Evolutionary conservation across 2,329 filamentous ascomycete genomes (phyloP).

Genomic region (Cordyceps pruinosa): DNA sequence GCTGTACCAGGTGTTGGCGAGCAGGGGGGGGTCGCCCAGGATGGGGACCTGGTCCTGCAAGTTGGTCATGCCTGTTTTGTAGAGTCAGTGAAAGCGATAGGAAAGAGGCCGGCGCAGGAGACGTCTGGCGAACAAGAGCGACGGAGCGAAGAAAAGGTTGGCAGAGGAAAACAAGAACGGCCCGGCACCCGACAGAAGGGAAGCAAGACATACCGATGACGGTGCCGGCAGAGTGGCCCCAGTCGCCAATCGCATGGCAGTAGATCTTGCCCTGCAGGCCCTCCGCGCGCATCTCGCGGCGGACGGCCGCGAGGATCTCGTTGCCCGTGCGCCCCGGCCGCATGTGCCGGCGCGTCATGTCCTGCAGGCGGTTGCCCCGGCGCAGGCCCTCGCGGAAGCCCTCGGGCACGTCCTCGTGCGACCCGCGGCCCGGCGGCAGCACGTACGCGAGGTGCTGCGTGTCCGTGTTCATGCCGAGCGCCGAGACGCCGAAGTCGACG

Average conservation of each 20-base stretch:
- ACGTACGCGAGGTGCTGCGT: slow-evolving; percentile 46
- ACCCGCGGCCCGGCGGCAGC: slow-evolving; percentile 33
- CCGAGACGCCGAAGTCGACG: slow-evolving; percentile 42
- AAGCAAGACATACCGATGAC: slow-evolving; percentile 33
- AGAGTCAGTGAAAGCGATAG: background rate
- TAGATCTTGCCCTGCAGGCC: slow-evolving; percentile 42
- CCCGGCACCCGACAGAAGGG: too few species aligned
- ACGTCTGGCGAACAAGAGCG: too few species aligned
- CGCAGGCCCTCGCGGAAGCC: slow-evolving; percentile 35
- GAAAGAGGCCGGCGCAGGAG: too few species aligned
- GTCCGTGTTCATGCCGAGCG: slow-evolving; percentile 41
- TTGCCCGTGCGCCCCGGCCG: slow-evolving; percentile 38
- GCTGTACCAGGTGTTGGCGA: slow-evolving; percentile 42
- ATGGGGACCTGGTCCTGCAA: slow-evolving; percentile 40
- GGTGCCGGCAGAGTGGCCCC: slow-evolving; percentile 42
- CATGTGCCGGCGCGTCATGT: slow-evolving; percentile 40
- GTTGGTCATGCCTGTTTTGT: slow-evolving; percentile 40
- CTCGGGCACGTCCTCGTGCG: slow-evolving; percentile 32
- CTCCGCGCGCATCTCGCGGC: slow-evolving; percentile 34
- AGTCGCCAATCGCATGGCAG: slow-evolving; percentile 44
- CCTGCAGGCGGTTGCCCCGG: slow-evolving; percentile 41
- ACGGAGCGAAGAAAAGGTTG: too few species aligned
- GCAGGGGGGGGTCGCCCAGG: slow-evolving; percentile 38
- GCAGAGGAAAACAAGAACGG: too few species aligned
- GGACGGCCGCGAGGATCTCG: slow-evolving; percentile 33